Conservation (phyloP, 331 rosid species). For the Arachis monticola region DNA sequence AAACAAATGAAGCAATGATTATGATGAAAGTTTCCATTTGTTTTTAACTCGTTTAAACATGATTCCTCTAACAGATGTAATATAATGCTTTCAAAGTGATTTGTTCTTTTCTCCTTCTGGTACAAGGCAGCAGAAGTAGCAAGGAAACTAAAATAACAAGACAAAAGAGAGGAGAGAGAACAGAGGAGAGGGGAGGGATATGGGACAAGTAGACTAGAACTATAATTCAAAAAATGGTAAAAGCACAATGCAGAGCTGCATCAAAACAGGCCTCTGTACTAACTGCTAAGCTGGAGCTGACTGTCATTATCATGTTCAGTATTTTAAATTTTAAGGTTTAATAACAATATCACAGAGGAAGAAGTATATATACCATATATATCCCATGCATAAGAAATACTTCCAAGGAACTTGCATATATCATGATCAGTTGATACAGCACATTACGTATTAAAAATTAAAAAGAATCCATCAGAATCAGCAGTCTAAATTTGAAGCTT, state of each 20-base stretch:
- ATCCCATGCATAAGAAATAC: constrained; percentile 2
- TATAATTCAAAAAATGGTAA: constrained; percentile 12
- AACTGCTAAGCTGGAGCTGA: neutral
- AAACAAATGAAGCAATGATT: neutral
- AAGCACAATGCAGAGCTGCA: constrained; percentile 1
- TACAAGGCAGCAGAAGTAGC: constrained; percentile 6
- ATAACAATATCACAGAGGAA: constrained; percentile 22
- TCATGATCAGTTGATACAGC: neutral
- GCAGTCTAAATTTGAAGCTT: constrained; percentile 4
- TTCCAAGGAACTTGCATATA: constrained; percentile 12
- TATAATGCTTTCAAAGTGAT: constrained; percentile 13
- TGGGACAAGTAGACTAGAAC: neutral
- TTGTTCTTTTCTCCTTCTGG: neutral
- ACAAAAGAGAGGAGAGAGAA: neutral
- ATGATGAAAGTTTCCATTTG: neutral
- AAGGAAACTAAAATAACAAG: neutral
- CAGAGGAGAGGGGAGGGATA: neutral
- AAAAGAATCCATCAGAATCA: constrained; percentile 12
- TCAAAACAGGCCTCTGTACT: constrained; percentile 4
- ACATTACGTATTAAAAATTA: neutral
- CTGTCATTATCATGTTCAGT: constrained; percentile 1
- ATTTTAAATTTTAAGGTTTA: neutral
- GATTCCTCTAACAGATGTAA: neutral
- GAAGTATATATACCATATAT: neutral
- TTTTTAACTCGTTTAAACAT: neutral